Base-by-base conservation (phyloP, 768 basidiomycete genomes). In the Kwoniella pini region DNA sequence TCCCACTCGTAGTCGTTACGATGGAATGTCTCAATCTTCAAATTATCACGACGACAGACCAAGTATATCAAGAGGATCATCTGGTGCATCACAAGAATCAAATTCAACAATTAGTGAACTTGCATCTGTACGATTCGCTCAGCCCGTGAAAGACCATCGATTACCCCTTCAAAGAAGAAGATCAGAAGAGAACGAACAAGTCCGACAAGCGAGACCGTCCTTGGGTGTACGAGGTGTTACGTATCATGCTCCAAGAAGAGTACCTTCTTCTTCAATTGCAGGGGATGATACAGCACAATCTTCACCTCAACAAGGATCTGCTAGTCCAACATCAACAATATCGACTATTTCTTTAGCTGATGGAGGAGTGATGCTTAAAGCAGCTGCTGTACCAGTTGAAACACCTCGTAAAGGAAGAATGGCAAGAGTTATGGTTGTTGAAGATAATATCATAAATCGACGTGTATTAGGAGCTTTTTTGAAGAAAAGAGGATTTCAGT, bases 381-480 rank as follows among this genome's bases (percentile, higher is more conserved):
- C 86, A 3, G 87, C 89, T 0, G 76, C 87, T 17, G 83, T 84
- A 27, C 80, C 85, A 6, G 62, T 84, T 15, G 82, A 82, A 11
- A 57, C 51, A 27, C 83, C 21, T 72, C 87, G 52, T 85, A 85
- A 12, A n/a, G 81, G 81, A 39, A 79, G 80, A 17, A 80, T 78
- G 4, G 82, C 86, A 63, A 83, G 86, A 54, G 86, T 94, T 4
- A 80, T 96, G 39, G 86, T 95, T 1, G 89, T 95, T 1, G 93
- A 96, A 78, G 94, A 97, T 70, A 96, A 96, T 74, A 83, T 77
- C 57, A 88, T 97, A 57, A 84, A 96, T 60, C 85, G 91, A 52
- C 86, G 84, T 70, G 81, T 96, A 24, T 82, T 96, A 86, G 91
- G 79, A 67, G 89, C 77, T 2, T 79, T 74, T 60, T 53, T 80